Conservation (phyloP, 371 early-diverging fungal genomes). For the Mortierella sp. region DNA sequence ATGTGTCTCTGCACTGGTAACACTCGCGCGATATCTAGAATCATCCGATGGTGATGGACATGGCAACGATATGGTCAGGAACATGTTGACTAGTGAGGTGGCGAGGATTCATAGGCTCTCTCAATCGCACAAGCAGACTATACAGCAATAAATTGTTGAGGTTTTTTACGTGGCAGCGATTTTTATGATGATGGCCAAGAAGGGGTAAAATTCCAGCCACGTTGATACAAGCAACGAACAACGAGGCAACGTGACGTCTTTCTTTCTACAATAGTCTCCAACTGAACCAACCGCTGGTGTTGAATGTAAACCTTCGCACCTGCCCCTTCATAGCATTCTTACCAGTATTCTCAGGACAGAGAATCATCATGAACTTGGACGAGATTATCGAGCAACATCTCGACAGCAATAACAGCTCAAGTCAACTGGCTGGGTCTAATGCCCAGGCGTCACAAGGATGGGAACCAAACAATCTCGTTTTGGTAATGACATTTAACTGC, state of each 20-base stretch:
- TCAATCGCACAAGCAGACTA: not conserved
- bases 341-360: not conserved
- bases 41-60: not conserved
- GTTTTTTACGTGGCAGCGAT: not conserved
- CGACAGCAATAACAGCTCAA: slow-evolving; percentile 28
- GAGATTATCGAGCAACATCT: slow-evolving; percentile 55
- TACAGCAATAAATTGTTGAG: not conserved
- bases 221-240: no score
- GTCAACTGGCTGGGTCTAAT: slow-evolving; percentile 23
- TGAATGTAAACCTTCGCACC: not conserved
- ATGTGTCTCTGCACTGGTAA: slow-evolving; percentile 15
- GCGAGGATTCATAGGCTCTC: slow-evolving; percentile 9
- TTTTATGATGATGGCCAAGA: no score
- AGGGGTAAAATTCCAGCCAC: no score
- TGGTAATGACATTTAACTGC: slow-evolving; percentile 20
- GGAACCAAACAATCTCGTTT: slow-evolving; percentile 54
- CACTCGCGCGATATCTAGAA: slow-evolving; percentile 11
- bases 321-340: not conserved
- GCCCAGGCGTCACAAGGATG: slow-evolving; percentile 56
- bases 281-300: not conserved
- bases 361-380: slow-evolving; percentile 50
- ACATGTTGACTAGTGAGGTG: slow-evolving; percentile 5
- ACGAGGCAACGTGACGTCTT: not conserved
- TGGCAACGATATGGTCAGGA: not conserved
- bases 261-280: not conserved